phyloP scores from a whole-genome alignment of 768 basidiomycete species.

The Cubamyces lactineus region DNA sequence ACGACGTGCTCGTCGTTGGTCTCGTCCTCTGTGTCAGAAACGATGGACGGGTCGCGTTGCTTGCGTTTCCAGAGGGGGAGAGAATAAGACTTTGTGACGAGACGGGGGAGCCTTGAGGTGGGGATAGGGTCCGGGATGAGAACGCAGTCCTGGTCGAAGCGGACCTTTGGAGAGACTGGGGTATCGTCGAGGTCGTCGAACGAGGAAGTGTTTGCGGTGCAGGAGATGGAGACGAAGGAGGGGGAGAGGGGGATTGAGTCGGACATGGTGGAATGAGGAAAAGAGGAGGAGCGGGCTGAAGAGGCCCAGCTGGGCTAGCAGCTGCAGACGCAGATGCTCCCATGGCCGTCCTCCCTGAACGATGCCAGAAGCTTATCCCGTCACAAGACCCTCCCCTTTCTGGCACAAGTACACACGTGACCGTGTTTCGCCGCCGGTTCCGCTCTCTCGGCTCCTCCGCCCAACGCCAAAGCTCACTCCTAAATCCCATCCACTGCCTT shows the following conservation, averaged over 20 bases:
- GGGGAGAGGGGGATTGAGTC: conserved; percentile 11
- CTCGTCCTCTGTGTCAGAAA: conserved; percentile 26
- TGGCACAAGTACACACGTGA: conserved; percentile 17
- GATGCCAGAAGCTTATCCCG: neutral
- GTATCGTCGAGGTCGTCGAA: conserved; percentile 1
- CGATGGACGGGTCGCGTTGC: conserved; percentile 27
- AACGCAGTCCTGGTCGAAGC: conserved; percentile 74
- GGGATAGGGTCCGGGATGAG: conserved; percentile 65
- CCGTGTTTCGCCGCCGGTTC: conserved; percentile 17
- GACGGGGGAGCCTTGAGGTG: conserved; percentile 48
- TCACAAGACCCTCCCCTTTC: conserved; percentile 5
- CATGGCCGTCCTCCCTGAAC: neutral
- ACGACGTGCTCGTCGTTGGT: conserved; percentile 50
- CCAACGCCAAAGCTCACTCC: neutral
- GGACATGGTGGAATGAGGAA: conserved; percentile 19
- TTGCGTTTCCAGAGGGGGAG: conserved; percentile 68
- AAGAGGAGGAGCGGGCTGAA: neutral
- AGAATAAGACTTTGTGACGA: conserved; percentile 67
- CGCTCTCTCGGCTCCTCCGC: neutral
- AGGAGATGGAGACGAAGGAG: conserved; percentile 20
- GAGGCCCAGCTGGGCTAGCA: no score
- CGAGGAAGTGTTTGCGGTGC: conserved; percentile 6
- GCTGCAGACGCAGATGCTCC: no score
- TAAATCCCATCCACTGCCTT: neutral
- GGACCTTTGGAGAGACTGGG: conserved; percentile 42